phyloP scores from a whole-genome alignment of 2,329 filamentous ascomycete genomes.

The Exserohilum rostratum region DNA sequence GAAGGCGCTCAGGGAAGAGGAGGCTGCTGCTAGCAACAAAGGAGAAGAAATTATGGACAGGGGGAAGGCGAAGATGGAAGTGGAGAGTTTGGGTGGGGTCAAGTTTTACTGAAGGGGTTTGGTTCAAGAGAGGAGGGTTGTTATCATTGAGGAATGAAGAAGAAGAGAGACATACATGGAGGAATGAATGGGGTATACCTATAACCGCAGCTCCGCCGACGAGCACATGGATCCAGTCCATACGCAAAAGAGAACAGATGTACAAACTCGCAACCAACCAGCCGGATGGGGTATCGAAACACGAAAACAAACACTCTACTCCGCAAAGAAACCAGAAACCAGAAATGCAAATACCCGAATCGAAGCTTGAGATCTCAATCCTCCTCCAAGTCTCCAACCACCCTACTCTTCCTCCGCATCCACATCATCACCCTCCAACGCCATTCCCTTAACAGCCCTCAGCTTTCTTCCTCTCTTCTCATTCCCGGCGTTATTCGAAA shows the following conservation, averaged over 20 bases:
- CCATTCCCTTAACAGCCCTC: slow-evolving; percentile 5
- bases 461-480: slow-evolving; percentile 21
- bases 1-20: slow-evolving; percentile 20
- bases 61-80: slow-evolving; percentile 31
- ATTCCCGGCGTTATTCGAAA: slow-evolving; percentile 34
- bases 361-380: background rate
- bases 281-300: background rate
- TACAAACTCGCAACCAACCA: too few species aligned
- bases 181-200: background rate
- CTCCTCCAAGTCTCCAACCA: background rate
- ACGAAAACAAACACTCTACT: too few species aligned
- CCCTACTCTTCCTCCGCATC: background rate
- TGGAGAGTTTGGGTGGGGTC: slow-evolving; percentile 40
- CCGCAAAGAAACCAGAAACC: background rate
- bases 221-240: too few species aligned
- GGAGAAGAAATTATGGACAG: slow-evolving; percentile 43
- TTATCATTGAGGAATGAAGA: too few species aligned
- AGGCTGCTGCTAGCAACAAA: slow-evolving; percentile 1
- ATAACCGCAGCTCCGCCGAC: background rate
- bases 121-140: too few species aligned
- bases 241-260: background rate
- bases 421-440: background rate
- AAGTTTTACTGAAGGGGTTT: slow-evolving; percentile 41
- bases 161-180: background rate
- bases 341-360: background rate